Conservation (phyloP, 805 yeast genomes). For the Candida quercuum region DNA sequence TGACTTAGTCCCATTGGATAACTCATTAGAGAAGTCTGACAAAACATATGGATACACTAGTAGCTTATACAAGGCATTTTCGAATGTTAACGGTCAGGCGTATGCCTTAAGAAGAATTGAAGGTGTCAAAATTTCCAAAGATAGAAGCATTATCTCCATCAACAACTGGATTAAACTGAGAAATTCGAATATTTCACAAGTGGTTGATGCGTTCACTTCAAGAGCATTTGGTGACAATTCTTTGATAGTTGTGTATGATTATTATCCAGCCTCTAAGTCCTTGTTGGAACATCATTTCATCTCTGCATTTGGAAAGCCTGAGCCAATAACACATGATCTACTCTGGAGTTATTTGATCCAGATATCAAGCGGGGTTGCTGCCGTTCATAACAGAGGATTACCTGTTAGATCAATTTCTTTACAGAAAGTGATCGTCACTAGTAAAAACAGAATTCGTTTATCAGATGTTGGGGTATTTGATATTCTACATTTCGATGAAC, state of each 20-base stretch:
- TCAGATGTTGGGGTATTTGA: constrained; percentile 70
- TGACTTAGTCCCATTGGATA: constrained; percentile 78
- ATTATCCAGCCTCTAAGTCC: constrained; percentile 71
- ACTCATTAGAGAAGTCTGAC: constrained; percentile 29
- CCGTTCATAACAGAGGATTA: constrained; percentile 60
- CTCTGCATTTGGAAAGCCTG: constrained; percentile 34
- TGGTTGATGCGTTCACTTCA: constrained; percentile 81
- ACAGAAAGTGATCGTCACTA: constrained; percentile 68
- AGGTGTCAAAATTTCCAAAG: constrained; percentile 47
- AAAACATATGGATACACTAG: constrained; percentile 48
- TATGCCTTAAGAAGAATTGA: constrained; percentile 77
- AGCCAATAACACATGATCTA: constrained; percentile 52
- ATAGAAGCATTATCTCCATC: constrained; percentile 53
- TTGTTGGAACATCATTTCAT: constrained; percentile 63
- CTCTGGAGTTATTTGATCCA: constrained; percentile 79
- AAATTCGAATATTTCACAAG: constrained; percentile 55
- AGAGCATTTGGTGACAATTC: constrained; percentile 80
- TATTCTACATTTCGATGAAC: constrained; percentile 42
- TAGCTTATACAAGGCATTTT: constrained; percentile 72
- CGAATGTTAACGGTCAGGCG: constrained; percentile 70
- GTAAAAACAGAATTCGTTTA: constrained; percentile 64
- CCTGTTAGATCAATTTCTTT: constrained; percentile 59
- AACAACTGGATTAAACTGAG: constrained; percentile 61
- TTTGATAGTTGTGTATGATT: constrained; percentile 77
- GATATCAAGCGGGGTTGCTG: constrained; percentile 60